A percentile compares a stretch with the other conserved stretches of the same genome.
Conservation (phyloP, 116 monocot genomes). For the Trichopus zeylanicus region DNA sequence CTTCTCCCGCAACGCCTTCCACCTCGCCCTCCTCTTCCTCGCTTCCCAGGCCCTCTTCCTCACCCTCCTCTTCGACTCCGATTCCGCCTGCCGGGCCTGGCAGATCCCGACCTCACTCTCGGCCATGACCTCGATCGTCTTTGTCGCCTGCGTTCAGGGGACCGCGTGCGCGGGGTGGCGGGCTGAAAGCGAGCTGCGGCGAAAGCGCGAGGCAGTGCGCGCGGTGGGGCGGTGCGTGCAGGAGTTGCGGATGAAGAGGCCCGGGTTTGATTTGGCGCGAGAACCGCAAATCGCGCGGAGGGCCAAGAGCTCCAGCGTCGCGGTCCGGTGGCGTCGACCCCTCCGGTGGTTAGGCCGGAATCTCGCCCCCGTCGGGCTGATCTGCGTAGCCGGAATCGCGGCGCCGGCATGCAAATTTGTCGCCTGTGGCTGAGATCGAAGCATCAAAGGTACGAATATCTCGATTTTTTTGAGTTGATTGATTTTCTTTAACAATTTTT, state of each 20-base stretch:
- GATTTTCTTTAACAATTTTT: too few relatives aligned
- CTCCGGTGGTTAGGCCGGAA: conserved; percentile 13
- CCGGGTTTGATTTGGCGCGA: conserved; percentile 66
- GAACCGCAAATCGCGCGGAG: conserved; percentile 34
- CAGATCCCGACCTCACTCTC: conserved; percentile 70
- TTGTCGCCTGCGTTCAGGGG: conserved; percentile 47
- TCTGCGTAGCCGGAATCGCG: conserved; percentile 34
- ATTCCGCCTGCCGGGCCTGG: conserved; percentile 37
- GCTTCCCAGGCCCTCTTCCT: conserved; percentile 73
- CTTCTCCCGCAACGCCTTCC: conserved; percentile 59
- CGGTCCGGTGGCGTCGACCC: conserved; percentile 40
- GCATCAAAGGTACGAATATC: too few relatives aligned
- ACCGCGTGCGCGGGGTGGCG: conserved; percentile 46
- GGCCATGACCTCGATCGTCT: conserved; percentile 44
- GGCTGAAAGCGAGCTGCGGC: conserved; percentile 24
- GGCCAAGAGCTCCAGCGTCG: conserved; percentile 74
- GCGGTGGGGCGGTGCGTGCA: conserved; percentile 56
- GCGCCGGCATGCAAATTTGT: conserved; percentile 54
- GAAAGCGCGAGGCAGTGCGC: conserved; percentile 48
- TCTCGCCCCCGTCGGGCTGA: conserved; percentile 13
- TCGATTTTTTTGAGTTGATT: too few relatives aligned
- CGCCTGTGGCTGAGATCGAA: conserved; percentile 44
- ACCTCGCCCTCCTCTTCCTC: conserved; percentile 71
- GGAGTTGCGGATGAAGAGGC: conserved; percentile 96
- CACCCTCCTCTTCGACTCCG: conserved; percentile 57